Base-by-base conservation (phyloP, 1,284 basidiomycete genomes). In the Apiotrichum akiyoshidainum region DNA sequence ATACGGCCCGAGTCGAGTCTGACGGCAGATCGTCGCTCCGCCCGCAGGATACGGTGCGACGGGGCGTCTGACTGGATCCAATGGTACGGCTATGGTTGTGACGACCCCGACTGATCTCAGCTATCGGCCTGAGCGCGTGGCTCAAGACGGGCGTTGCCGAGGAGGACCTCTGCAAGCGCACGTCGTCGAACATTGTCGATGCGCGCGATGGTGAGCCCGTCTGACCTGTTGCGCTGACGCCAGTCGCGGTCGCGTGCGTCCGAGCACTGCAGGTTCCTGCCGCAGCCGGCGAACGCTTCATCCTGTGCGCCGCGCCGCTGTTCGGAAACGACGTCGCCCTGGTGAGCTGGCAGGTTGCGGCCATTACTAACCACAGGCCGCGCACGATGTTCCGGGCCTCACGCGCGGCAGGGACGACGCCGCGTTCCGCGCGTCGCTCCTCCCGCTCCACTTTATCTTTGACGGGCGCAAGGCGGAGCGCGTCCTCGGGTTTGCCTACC, bases 201-300 rank as follows among this genome's bases (percentile, higher is more conserved):
- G 85, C 86, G 2, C 79, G 85, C 11, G 66, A 68, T 46, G 45
- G 45, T 46, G 14, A 33, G 45, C 31, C 12, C 5, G 8, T 16
- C 5, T n/a, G 13, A 5, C 9, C 7, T 14, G 7, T 6, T 26
- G 14, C 9, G 19, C 14, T 26, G 22, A 31, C 45, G 2, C 10
- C 45, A 46, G 76, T 87, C 21, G 86, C 83, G 0, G 72, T 80
- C 12, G 83, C 82, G 0, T 85, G 87, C 62, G 75, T 81, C 2
- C 75, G 80, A 7, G 83, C 85, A 1, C 74, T 86, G 0, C 75
- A 80, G 45, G 80, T 79, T 41, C 72, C 79, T 2, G 80, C 81
- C 11, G 87, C 86, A 0, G 82, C 81, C 5, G 84, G 83, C 0
- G 76, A 88, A 60, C 79, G 88, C 0, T 83, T 86, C 67, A 80